Conservation (phyloP, 2,329 filamentous ascomycete genomes). For the Thermoascus crustaceus region DNA sequence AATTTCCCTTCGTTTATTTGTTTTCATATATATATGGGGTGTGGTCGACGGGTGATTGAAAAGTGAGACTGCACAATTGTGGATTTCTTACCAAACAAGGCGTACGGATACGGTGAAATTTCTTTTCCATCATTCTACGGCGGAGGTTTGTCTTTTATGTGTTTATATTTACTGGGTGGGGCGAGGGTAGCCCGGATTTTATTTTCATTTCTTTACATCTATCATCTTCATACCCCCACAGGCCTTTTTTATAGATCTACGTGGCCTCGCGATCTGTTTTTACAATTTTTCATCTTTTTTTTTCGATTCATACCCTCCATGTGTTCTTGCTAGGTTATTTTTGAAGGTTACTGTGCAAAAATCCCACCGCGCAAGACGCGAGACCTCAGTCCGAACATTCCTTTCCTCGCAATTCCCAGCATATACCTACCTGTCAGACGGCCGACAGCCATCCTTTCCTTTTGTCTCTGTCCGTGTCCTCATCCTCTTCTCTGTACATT, state of each 20-base stretch:
- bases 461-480: conserved; percentile 12
- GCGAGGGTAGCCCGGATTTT: conserved; percentile 4
- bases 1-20: conserved; percentile 10
- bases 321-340: conserved; percentile 11
- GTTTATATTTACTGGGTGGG: conserved; percentile 4
- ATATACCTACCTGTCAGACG: conserved; percentile 4
- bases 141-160: conserved; percentile 2
- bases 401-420: conserved; percentile 4
- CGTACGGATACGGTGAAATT: conserved; percentile 1
- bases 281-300: conserved; percentile 18
- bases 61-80: not conserved
- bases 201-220: conserved; percentile 10
- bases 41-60: not conserved
- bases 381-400: too few relatives aligned
- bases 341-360: conserved; percentile 14
- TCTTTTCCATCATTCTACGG: conserved; percentile 2
- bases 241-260: conserved; percentile 30
- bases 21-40: conserved; percentile 3
- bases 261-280: conserved; percentile 25
- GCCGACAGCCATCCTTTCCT: conserved; percentile 13
- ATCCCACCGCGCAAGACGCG: conserved; percentile 10
- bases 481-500: conserved; percentile 12
- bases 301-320: conserved; percentile 14
- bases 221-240: conserved; percentile 32
- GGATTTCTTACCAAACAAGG: conserved; percentile 1